Percentiles rank a stretch among this genome's conserved stretches.
Evolutionary conservation across 768 basidiomycete species (phyloP).

Genomic region (Neoboletus brunneissimus): DNA sequence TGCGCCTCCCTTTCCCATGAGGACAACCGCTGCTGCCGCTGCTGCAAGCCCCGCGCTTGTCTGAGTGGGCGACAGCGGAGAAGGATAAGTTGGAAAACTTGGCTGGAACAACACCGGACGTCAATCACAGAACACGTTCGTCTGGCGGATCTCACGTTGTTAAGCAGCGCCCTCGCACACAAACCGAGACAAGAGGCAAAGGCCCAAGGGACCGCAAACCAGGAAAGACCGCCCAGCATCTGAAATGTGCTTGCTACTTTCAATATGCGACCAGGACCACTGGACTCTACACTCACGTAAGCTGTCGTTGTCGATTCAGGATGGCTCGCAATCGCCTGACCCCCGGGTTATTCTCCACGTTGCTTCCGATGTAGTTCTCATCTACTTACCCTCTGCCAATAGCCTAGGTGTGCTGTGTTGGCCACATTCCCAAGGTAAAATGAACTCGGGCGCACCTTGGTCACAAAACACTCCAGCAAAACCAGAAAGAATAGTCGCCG

Average conservation of each 20-base stretch:
- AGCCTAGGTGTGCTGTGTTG: constrained; percentile 33
- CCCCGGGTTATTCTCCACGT: background rate
- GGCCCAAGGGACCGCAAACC: constrained; percentile 55
- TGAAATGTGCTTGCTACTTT: constrained; percentile 12
- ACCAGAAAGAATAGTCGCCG: constrained; percentile 38
- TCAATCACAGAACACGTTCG: background rate
- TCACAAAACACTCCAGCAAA: constrained; percentile 51
- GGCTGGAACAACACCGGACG: constrained; percentile 31
- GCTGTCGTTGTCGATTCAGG: constrained; percentile 51
- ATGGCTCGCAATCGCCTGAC: constrained; percentile 48
- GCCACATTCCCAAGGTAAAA: background rate
- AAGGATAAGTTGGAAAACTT: constrained; percentile 52
- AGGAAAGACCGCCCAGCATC: constrained; percentile 58
- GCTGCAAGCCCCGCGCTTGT: constrained; percentile 44
- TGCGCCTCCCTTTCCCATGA: constrained; percentile 46
- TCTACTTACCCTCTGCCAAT: constrained; percentile 48
- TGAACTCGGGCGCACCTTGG: constrained; percentile 35
- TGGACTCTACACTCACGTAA: constrained; percentile 35
- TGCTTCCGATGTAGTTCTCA: background rate
- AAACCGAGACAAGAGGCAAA: constrained; percentile 49
- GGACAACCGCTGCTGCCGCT: constrained; percentile 44
- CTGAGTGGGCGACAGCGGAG: constrained; percentile 38
- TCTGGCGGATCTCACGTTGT: constrained; percentile 23
- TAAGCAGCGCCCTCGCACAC: constrained; percentile 37
- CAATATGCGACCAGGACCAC: too few relatives aligned